Evolutionary conservation across 2,329 filamentous ascomycete genomes (phyloP).

Genomic region (Aureobasidium sp.): DNA sequence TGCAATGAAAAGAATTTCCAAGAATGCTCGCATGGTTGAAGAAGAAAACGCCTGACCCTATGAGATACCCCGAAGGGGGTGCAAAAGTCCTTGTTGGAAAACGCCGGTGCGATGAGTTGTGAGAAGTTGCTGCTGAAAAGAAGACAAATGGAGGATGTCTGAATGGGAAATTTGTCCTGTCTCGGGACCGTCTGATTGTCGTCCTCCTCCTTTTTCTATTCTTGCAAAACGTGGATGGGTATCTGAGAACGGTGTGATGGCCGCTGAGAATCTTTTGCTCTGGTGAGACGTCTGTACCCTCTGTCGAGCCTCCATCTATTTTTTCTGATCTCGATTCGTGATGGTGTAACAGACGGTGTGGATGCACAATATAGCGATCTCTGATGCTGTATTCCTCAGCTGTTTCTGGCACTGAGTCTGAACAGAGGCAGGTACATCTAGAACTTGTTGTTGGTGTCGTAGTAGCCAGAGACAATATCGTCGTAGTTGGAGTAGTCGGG

Average conservation of each 20-base stretch:
- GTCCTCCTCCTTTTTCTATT: not conserved
- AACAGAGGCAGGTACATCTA: not conserved
- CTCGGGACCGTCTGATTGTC: too few relatives aligned
- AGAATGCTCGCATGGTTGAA: not conserved
- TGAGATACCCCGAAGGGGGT: not conserved
- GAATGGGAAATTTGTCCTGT: not conserved
- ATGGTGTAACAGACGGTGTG: not conserved
- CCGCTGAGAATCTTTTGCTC: not conserved
- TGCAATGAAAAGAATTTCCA: not conserved
- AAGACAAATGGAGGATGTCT: too few relatives aligned
- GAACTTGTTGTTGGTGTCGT: constrained; percentile 8
- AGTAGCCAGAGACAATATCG: constrained; percentile 4
- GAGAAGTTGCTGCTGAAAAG: too few relatives aligned
- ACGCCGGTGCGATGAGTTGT: not conserved
- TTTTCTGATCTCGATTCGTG: too few relatives aligned
- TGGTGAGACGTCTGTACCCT: not conserved
- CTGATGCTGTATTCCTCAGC: not conserved
- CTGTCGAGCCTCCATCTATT: too few relatives aligned
- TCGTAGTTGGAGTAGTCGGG: not conserved
- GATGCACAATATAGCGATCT: not conserved
- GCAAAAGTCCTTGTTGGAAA: not conserved
- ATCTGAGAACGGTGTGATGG: not conserved
- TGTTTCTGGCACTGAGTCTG: not conserved
- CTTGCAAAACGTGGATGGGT: not conserved
- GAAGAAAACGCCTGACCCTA: not conserved